A percentile compares a stretch with the other conserved stretches of the same genome.
Conservation (phyloP, 306 rosid species). For the Cyamopsis tetragonoloba region DNA sequence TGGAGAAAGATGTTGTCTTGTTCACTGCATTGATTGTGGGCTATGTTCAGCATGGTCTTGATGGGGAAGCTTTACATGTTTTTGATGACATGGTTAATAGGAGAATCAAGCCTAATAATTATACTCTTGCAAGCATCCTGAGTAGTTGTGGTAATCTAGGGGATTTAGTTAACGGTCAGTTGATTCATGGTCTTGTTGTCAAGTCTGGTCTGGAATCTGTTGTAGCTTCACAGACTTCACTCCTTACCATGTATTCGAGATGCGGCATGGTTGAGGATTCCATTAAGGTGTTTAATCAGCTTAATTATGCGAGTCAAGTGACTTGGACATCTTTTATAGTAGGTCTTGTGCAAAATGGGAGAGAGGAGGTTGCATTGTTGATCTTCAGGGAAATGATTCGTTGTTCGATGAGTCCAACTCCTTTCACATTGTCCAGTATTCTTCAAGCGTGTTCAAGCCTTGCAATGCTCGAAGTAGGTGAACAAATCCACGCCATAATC, state of each 20-base stretch:
- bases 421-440: conserved; percentile 60
- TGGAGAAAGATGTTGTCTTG: conserved; percentile 65
- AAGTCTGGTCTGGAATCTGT: conserved; percentile 57
- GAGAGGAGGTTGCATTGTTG: conserved; percentile 55
- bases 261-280: conserved; percentile 57
- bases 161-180: conserved; percentile 45
- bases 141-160: conserved; percentile 52
- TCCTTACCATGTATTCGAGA: conserved; percentile 64
- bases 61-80: conserved; percentile 44
- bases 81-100: conserved; percentile 42
- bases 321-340: conserved; percentile 73
- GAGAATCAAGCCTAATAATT: conserved; percentile 56
- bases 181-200: conserved; percentile 56
- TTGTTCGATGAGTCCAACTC: conserved; percentile 42
- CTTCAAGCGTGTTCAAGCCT: conserved; percentile 66
- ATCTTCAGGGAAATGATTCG: conserved; percentile 56
- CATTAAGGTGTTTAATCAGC: conserved; percentile 42
- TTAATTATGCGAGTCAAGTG: conserved; percentile 54
- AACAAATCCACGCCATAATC: conserved; percentile 45
- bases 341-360: conserved; percentile 59
- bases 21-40: conserved; percentile 69
- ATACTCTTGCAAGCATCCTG: conserved; percentile 54
- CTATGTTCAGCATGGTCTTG: conserved; percentile 47
- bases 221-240: conserved; percentile 63
- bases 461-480: conserved; percentile 63